Percentiles rank a stretch among this genome's conserved stretches.
These are phyloP conservation scores for Ophiocordyceps camponoti-saundersi DNA, from an alignment of 2,329 filamentous ascomycete species.

Conservation along the genomic window DNA sequence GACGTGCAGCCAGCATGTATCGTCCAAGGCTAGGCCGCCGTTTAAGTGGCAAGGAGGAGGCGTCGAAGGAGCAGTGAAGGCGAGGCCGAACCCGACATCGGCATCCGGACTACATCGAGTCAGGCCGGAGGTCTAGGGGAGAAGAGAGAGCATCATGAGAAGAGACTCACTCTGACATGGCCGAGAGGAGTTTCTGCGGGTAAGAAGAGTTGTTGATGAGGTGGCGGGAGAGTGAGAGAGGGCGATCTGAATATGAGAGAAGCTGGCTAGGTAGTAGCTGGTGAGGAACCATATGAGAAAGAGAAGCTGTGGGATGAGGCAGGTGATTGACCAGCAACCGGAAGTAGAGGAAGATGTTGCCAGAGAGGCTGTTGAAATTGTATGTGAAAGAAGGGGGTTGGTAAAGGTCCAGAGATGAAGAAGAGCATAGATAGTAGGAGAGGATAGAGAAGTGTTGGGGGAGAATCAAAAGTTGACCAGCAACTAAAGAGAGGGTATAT, in stretches of 20 bases:
- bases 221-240: too few species aligned
- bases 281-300: neutral
- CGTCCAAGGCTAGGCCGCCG: slow-evolving; percentile 18
- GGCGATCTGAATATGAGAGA: neutral
- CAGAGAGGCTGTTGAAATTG: too few species aligned
- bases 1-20: slow-evolving; percentile 38
- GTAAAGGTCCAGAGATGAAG: neutral
- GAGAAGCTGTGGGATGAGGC: too few species aligned
- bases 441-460: neutral
- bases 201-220: too few species aligned
- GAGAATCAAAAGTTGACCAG: neutral
- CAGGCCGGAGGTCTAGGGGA: neutral
- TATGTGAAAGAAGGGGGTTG: too few species aligned
- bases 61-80: slow-evolving; percentile 24
- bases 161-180: slow-evolving; percentile 16
- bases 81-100: slow-evolving; percentile 45
- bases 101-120: slow-evolving; percentile 34
- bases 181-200: neutral
- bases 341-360: neutral
- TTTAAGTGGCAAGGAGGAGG: slow-evolving; percentile 8
- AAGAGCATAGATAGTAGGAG: too few species aligned
- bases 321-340: neutral
- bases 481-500: too few species aligned
- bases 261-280: slow-evolving; percentile 2
- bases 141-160: neutral